Base-by-base conservation (phyloP, 2,329 filamentous ascomycete species). In the Aurifilum marmelostoma region DNA sequence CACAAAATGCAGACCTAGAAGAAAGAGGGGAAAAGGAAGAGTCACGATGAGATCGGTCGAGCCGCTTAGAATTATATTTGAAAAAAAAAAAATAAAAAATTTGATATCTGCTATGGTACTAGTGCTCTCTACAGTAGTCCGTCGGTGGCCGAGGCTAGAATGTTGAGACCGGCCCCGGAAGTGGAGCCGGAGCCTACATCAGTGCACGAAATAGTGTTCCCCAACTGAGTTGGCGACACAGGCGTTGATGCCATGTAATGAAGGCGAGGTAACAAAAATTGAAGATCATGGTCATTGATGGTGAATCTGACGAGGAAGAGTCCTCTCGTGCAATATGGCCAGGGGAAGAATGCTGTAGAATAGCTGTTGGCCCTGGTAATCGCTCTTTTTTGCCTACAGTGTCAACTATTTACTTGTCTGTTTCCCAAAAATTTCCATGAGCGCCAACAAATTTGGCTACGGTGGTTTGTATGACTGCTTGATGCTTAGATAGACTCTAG, bases 81-180 rank as follows among this genome's bases (percentile, higher is more conserved):
- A n/a, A n/a, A n/a, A n/a, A 34, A 34, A 34, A 34, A 52, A 24
- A 27, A 59, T 12, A 34, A 54, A 32, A 18, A 37, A 12, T n/a
- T 37, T 34, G 29, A 59, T 37, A 59, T 59, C 56, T 59, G 12
- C 52, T 27, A 5, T 47, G 43, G 11, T 47, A 18, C 27, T 56
- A 56, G 52, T 56, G 24, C 14, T 32, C 24, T 14, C n/a, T n/a
- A n/a, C n/a, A n/a, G 47, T 56, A 18, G 52, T 2, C 61, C 61
- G 39, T 63, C 61, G 61, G 61, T 24, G 59, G 59, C 59, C 61
- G 61, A 63, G 61, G 41, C 32, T 47, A 24, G 34, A 27, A 63
- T 32, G 39, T 43, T 62, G 61, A 59, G 56, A 18, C 29, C 32
- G 27, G 27, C 56, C 16, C 56, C 56, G 56, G 56, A 32, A 29